These are phyloP conservation scores for Dryadomyces quercus-mongolicae DNA, from an alignment of 2,329 filamentous ascomycete genomes.

Conservation along the genomic window DNA sequence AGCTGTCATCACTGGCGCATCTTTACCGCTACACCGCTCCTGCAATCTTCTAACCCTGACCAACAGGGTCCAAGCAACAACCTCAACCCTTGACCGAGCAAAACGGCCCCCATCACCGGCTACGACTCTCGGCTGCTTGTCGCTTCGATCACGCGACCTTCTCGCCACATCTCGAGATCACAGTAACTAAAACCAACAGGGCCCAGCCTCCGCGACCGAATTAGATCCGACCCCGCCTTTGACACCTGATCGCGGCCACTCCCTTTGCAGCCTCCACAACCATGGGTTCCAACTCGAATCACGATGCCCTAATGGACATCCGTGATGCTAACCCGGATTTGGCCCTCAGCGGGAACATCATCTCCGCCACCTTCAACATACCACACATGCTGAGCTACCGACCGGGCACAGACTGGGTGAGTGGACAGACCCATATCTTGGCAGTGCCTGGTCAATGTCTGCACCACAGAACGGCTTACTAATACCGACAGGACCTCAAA, in stretches of 20 bases:
- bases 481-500: conserved; percentile 49
- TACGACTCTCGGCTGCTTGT: too few species aligned
- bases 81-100: too few species aligned
- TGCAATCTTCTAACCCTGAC: not conserved
- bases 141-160: not conserved
- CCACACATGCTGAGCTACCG: conserved; percentile 47
- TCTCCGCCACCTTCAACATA: conserved; percentile 53
- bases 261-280: conserved; percentile 5
- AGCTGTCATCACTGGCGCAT: not conserved
- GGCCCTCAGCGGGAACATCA: conserved; percentile 50
- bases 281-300: conserved; percentile 30
- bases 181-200: too few species aligned
- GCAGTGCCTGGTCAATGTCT: too few species aligned
- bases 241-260: not conserved
- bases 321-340: conserved; percentile 44
- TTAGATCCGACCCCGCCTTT: not conserved
- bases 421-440: too few species aligned
- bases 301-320: conserved; percentile 37
- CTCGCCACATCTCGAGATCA: too few species aligned
- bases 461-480: not conserved
- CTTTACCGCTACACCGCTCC: not conserved
- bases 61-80: too few species aligned
- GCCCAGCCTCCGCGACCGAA: too few species aligned
- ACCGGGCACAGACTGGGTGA: conserved; percentile 49
- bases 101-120: too few species aligned